Evolutionary conservation across 2,329 filamentous ascomycete species (phyloP).

Genomic region (Huntiella decipiens): DNA sequence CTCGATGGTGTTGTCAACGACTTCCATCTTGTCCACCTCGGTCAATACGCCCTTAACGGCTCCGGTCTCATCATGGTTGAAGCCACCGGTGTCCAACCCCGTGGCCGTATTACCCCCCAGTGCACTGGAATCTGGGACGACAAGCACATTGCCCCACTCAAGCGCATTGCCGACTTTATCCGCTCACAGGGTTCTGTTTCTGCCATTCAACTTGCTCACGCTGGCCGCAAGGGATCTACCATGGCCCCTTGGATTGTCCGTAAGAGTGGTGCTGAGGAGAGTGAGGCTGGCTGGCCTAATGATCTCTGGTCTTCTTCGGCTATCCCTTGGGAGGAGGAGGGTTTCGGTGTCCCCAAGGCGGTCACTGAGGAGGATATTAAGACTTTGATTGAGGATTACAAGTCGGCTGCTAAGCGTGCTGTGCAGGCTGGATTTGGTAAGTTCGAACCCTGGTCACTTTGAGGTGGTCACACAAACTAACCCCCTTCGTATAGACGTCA

Average conservation of each 20-base stretch:
- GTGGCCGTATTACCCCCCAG: constrained; percentile 69
- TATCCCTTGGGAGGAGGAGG: constrained; percentile 36
- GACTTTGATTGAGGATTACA: constrained; percentile 42
- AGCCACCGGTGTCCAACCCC: constrained; percentile 53
- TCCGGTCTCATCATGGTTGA: constrained; percentile 59
- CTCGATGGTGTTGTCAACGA: constrained; percentile 50
- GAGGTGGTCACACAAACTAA: background rate
- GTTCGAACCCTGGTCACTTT: background rate
- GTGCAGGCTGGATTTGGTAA: constrained; percentile 42
- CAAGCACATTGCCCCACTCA: constrained; percentile 55
- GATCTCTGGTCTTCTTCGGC: constrained; percentile 32
- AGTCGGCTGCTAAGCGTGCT: constrained; percentile 36
- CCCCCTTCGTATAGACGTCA: constrained; percentile 31
- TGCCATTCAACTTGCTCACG: constrained; percentile 66
- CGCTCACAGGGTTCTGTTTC: constrained; percentile 62
- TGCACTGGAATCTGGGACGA: constrained; percentile 72
- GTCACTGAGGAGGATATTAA: constrained; percentile 53
- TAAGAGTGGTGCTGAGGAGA: constrained; percentile 32
- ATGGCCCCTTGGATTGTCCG: constrained; percentile 37
- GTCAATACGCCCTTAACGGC: constrained; percentile 58
- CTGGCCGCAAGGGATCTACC: constrained; percentile 49
- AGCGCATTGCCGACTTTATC: constrained; percentile 54
- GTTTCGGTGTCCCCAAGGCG: constrained; percentile 42
- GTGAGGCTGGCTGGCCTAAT: constrained; percentile 35
- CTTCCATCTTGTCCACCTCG: constrained; percentile 69